Evolutionary conservation across 139 green algal genomes (phyloP).

Genomic region (Nannochloris sp.): DNA sequence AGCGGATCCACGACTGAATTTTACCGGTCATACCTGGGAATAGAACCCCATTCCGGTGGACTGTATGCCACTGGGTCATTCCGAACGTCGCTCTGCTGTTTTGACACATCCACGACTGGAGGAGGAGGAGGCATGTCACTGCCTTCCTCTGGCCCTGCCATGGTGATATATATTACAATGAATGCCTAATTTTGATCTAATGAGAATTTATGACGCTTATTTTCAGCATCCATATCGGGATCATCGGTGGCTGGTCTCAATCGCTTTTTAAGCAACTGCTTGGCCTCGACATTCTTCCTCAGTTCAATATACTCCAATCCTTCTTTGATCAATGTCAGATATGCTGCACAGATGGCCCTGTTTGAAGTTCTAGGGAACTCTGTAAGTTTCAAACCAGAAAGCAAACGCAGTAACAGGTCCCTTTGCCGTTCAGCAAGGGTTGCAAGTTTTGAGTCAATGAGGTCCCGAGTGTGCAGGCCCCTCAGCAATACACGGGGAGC

Average conservation of each 20-base stretch:
- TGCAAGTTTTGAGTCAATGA: conserved; percentile 13
- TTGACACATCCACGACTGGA: no score
- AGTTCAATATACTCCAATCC: conserved; percentile 52
- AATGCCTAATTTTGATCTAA: neutral
- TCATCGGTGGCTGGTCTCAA: neutral
- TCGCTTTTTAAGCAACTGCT: conserved; percentile 6
- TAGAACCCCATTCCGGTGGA: no score
- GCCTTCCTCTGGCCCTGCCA: no score
- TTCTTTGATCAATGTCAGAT: conserved; percentile 47
- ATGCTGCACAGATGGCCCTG: conserved; percentile 43
- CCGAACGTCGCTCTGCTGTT: no score
- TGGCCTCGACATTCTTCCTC: conserved; percentile 18
- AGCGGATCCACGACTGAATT: no score
- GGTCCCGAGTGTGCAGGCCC: conserved; percentile 30
- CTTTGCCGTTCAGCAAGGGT: conserved; percentile 19
- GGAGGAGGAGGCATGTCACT: no score
- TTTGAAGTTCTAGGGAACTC: conserved; percentile 31
- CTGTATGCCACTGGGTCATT: no score
- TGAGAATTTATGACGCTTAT: conserved; percentile 9
- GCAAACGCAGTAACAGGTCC: conserved; percentile 48
- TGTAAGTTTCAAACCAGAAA: conserved; percentile 43
- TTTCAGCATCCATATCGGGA: conserved; percentile 1
- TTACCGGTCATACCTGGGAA: no score
- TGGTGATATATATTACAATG: neutral
- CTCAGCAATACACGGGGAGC: conserved; percentile 43